These are phyloP conservation scores for Xylariaceae sp. DNA, from an alignment of 2,329 filamentous ascomycete species.

Conservation along the genomic window DNA sequence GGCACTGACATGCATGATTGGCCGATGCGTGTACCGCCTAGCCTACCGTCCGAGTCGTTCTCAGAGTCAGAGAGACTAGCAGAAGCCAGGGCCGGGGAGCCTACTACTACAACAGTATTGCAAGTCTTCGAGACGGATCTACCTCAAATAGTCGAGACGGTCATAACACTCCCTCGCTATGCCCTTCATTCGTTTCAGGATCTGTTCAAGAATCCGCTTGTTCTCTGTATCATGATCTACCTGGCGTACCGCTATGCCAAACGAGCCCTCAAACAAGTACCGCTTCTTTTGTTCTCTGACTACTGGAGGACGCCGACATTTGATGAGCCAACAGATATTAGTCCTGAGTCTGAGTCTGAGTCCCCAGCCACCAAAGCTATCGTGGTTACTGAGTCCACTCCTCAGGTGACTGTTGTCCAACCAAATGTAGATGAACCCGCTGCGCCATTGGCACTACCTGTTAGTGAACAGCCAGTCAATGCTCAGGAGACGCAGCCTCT, in stretches of 20 bases:
- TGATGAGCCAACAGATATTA: slow-evolving; percentile 20
- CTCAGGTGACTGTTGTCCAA: background rate
- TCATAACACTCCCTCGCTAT: slow-evolving; percentile 46
- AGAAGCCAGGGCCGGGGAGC: slow-evolving; percentile 31
- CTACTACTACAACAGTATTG: slow-evolving; percentile 24
- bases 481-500: slow-evolving; percentile 17
- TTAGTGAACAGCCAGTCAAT: slow-evolving; percentile 3
- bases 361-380: background rate
- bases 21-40: slow-evolving; percentile 35
- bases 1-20: slow-evolving; percentile 33
- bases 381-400: too few species aligned
- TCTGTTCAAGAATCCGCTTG: slow-evolving; percentile 38
- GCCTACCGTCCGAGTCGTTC: slow-evolving; percentile 26
- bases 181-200: slow-evolving; percentile 48
- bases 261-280: slow-evolving; percentile 42
- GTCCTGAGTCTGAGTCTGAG: slow-evolving; percentile 2
- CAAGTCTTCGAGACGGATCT: slow-evolving; percentile 32
- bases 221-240: slow-evolving; percentile 30
- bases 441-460: background rate
- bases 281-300: slow-evolving; percentile 23
- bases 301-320: slow-evolving; percentile 22
- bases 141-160: slow-evolving; percentile 43
- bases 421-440: background rate
- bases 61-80: slow-evolving; percentile 17
- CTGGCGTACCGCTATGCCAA: slow-evolving; percentile 42